Evolutionary conservation across 2,329 filamentous ascomycete genomes (phyloP).

Genomic region (Diaporthe batatas): DNA sequence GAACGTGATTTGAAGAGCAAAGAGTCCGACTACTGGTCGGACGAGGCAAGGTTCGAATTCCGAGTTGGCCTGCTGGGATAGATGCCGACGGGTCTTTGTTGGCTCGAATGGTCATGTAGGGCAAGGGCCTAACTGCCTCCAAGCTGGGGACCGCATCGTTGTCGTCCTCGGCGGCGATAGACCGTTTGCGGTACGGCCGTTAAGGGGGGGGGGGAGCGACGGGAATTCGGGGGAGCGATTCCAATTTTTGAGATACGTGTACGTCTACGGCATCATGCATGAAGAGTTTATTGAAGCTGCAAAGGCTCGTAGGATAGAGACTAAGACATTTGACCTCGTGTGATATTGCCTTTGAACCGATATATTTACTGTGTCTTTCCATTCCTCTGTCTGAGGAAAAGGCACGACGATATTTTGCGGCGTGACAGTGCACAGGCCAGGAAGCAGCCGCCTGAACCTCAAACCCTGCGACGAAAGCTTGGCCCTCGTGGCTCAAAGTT

Average conservation of each 20-base stretch:
- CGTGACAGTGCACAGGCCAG: background rate
- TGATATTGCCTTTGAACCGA: background rate
- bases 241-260: background rate
- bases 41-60: background rate
- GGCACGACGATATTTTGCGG: no score
- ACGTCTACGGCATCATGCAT: background rate
- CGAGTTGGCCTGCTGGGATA: background rate
- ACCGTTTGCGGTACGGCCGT: background rate
- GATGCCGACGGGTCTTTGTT: background rate
- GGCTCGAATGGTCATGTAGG: background rate
- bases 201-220: background rate
- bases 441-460: background rate
- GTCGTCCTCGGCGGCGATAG: background rate
- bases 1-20: background rate
- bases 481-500: background rate
- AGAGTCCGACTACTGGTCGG: background rate
- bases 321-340: background rate
- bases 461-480: no score
- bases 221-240: background rate
- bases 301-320: background rate
- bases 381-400: no score
- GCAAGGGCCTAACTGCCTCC: background rate
- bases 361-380: no score
- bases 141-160: background rate
- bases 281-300: background rate